A percentile compares a stretch with the other conserved stretches of the same genome.
These are phyloP conservation scores for Dictyostelium discoideum DNA, from an alignment of 78 protist genomes.

Conservation along the genomic window dicty_2.7 NC_007091.3:4705001-4705500, in stretches of 20 bases:
- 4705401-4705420: background rate
- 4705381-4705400: conserved; percentile 8
- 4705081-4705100: background rate
- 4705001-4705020: background rate
- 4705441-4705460: conserved; percentile 34
- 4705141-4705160: background rate
- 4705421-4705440: conserved; percentile 36
- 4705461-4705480: background rate
- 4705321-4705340: no score
- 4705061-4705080: background rate
- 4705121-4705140: background rate
- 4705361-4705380: background rate
- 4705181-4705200: conserved; percentile 35
- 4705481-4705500: background rate
- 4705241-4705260: background rate
- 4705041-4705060: background rate
- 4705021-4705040: background rate
- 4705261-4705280: background rate
- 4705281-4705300: background rate
- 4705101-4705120: background rate
- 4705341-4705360: background rate
- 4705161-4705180: background rate
- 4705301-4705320: no score
- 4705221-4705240: conserved; percentile 25
- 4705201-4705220: conserved; percentile 57